Percentiles rank a stretch among this genome's conserved stretches.
These are phyloP conservation scores for Paecilomyces dactylethromorphus DNA, from an alignment of 2,329 filamentous ascomycete species.

Conservation along the genomic window DNA sequence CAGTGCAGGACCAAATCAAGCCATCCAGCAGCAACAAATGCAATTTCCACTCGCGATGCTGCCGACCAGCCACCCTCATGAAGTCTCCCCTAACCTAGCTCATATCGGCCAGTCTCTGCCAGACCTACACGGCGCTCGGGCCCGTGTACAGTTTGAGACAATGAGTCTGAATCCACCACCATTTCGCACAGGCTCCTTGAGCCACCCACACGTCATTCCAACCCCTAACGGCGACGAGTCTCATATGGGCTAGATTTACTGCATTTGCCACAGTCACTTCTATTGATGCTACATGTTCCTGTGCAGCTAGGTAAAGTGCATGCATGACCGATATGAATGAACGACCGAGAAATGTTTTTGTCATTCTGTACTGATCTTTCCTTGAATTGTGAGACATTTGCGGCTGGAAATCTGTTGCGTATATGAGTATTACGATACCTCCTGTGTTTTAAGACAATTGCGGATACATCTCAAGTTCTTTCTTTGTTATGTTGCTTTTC, in stretches of 20 bases:
- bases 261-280: background rate
- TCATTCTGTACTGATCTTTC: background rate
- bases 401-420: background rate
- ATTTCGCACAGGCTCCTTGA: conserved; percentile 26
- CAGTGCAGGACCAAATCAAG: conserved; percentile 12
- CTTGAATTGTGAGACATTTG: background rate
- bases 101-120: conserved; percentile 3
- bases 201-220: conserved; percentile 17
- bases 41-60: conserved; percentile 22
- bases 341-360: background rate
- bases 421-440: background rate
- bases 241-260: background rate
- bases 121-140: conserved; percentile 7
- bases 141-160: conserved; percentile 14
- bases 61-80: conserved; percentile 16
- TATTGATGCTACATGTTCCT: background rate
- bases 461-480: background rate
- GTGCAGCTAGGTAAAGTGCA: background rate
- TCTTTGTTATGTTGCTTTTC: background rate
- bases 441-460: background rate
- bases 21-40: conserved; percentile 19
- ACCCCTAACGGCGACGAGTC: background rate
- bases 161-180: conserved; percentile 13
- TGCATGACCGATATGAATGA: background rate
- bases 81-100: conserved; percentile 12